Evolutionary conservation across 2,329 filamentous ascomycete genomes (phyloP).

Genomic region (Thyridium curvatum): DNA sequence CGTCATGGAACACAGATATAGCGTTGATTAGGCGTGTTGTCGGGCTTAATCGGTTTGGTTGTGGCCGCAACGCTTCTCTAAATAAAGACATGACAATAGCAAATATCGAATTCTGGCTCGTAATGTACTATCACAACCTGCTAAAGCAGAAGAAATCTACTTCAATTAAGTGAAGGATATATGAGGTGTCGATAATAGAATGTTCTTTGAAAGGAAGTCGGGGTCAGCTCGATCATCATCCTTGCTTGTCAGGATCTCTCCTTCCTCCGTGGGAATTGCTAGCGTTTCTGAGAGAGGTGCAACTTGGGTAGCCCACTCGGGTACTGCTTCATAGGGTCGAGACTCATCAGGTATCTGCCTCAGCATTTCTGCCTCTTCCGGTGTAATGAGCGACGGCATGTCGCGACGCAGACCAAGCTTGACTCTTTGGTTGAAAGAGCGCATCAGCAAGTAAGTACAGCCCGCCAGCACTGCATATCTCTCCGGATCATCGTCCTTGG

Average conservation of each 20-base stretch:
- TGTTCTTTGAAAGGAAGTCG: conserved; percentile 4
- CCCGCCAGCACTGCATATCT: conserved; percentile 5
- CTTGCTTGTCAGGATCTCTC: conserved; percentile 1
- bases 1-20: no score
- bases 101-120: no score
- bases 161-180: conserved; percentile 6
- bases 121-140: no score
- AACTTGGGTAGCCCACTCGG: conserved; percentile 1
- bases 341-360: conserved; percentile 3
- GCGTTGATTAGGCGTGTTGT: no score
- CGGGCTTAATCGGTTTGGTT: no score
- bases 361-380: conserved; percentile 3
- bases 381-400: conserved; percentile 2
- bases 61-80: no score
- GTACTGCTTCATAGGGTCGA: conserved; percentile 1
- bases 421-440: conserved; percentile 3
- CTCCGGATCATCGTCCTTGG: conserved; percentile 4
- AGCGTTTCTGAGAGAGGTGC: conserved; percentile 1
- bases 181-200: conserved; percentile 4
- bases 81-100: no score
- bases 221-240: conserved; percentile 1
- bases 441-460: conserved; percentile 4
- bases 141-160: no score
- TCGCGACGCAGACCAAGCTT: conserved; percentile 2
- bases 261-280: conserved; percentile 2